These are phyloP conservation scores for Lachnellula arida DNA, from an alignment of 2,329 filamentous ascomycete species.

Conservation along the genomic window DNA sequence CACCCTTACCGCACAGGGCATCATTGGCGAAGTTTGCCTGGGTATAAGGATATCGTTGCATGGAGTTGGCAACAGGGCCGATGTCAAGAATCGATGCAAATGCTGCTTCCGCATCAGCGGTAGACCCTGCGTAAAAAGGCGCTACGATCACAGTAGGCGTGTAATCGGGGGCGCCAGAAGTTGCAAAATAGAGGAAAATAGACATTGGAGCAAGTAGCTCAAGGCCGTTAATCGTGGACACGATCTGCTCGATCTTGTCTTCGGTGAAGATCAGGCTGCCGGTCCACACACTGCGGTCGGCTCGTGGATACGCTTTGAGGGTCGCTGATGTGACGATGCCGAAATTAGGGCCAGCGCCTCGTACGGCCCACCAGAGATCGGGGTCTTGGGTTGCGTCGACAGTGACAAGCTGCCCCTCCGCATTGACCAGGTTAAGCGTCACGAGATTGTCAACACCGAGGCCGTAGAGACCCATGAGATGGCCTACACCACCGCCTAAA, in stretches of 20 bases:
- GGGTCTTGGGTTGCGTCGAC: neutral
- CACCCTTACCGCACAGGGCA: neutral
- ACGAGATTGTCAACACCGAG: neutral
- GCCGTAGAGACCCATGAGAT: neutral
- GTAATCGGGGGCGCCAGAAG: neutral
- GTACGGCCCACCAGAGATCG: neutral
- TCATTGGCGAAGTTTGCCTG: neutral
- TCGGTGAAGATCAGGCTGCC: neutral
- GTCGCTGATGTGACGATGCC: neutral
- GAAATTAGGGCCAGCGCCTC: conserved; percentile 1
- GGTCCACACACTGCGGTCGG: neutral
- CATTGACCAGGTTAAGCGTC: neutral
- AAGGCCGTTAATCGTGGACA: neutral
- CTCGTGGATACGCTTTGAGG: neutral
- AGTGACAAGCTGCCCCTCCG: neutral
- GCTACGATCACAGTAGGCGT: neutral
- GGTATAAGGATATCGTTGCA: neutral
- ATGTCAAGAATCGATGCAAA: neutral
- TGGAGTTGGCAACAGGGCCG: neutral
- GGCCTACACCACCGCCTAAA: neutral
- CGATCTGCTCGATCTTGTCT: neutral
- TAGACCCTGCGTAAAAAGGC: neutral
- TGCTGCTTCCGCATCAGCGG: neutral
- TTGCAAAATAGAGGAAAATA: neutral
- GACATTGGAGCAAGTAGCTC: neutral